A percentile compares a stretch with the other conserved stretches of the same genome.
Conservation (phyloP, 305 asterid species). For the Petunia hybrid region DNA sequence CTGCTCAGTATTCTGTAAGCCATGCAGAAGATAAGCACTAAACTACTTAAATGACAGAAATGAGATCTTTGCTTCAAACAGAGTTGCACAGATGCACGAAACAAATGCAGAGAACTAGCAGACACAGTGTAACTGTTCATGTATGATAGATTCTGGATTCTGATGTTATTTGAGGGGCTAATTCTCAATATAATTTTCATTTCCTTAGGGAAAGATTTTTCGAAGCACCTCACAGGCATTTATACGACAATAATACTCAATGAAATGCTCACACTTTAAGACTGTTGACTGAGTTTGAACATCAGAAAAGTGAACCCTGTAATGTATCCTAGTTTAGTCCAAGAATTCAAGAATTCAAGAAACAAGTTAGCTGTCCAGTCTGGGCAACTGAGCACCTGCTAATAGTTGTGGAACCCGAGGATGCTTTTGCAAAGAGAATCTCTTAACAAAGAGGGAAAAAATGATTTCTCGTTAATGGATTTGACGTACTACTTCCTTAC, state of each 20-base stretch:
- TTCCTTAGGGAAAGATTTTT: not conserved
- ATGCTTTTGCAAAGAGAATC: not conserved
- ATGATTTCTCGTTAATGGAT: not conserved
- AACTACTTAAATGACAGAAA: not conserved
- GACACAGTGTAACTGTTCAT: not conserved
- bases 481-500: not conserved
- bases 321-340: constrained; percentile 3
- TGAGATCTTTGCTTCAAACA: not conserved
- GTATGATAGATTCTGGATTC: constrained; percentile 6
- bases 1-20: constrained; percentile 31
- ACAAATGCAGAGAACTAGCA: not conserved
- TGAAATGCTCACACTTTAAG: not conserved
- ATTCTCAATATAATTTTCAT: not conserved
- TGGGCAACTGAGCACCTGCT: not conserved
- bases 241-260: constrained; percentile 5
- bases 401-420: constrained; percentile 13
- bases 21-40: constrained; percentile 24
- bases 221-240: not conserved
- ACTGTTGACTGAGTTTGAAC: not conserved
- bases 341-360: constrained; percentile 13
- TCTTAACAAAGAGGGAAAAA: not conserved
- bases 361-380: not conserved
- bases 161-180: not conserved
- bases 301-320: constrained; percentile 10
- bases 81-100: not conserved